Conservation (phyloP, 805 yeast genomes). For the Blastobotrys americana region DNA sequence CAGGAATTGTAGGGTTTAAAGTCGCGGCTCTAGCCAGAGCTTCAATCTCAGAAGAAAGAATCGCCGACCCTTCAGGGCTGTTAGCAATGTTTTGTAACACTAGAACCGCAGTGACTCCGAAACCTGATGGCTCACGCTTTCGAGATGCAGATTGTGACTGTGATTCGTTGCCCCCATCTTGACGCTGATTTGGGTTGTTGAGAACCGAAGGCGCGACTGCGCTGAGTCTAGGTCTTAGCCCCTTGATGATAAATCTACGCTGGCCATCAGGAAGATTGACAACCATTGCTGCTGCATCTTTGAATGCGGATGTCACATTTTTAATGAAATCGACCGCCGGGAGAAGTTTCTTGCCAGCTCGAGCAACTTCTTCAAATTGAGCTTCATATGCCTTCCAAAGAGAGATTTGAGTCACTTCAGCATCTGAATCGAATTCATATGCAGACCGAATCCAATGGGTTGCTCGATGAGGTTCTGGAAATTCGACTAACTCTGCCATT, state of each 20-base stretch:
- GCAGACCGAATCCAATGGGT: slow-evolving; percentile 92
- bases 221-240: slow-evolving; percentile 73
- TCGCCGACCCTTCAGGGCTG: slow-evolving; percentile 20
- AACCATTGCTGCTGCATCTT: slow-evolving; percentile 89
- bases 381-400: slow-evolving; percentile 93
- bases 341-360: slow-evolving; percentile 51
- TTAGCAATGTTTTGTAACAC: slow-evolving; percentile 33
- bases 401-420: slow-evolving; percentile 91
- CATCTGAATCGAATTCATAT: slow-evolving; percentile 66
- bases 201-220: slow-evolving; percentile 27
- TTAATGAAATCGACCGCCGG: slow-evolving; percentile 97
- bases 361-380: slow-evolving; percentile 60
- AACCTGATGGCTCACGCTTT: slow-evolving; percentile 24
- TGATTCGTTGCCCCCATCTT: slow-evolving; percentile 5
- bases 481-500: slow-evolving; percentile 49
- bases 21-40: slow-evolving; percentile 21
- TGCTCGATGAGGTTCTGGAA: slow-evolving; percentile 85
- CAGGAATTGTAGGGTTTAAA: slow-evolving; percentile 21
- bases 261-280: slow-evolving; percentile 57
- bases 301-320: slow-evolving; percentile 84
- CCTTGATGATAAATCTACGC: slow-evolving; percentile 84
- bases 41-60: slow-evolving; percentile 14
- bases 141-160: slow-evolving; percentile 5
- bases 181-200: slow-evolving; percentile 11
- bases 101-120: slow-evolving; percentile 29